phyloP scores from a whole-genome alignment of 495 filamentous ascomycete species.

The Evernia prunastri region DNA sequence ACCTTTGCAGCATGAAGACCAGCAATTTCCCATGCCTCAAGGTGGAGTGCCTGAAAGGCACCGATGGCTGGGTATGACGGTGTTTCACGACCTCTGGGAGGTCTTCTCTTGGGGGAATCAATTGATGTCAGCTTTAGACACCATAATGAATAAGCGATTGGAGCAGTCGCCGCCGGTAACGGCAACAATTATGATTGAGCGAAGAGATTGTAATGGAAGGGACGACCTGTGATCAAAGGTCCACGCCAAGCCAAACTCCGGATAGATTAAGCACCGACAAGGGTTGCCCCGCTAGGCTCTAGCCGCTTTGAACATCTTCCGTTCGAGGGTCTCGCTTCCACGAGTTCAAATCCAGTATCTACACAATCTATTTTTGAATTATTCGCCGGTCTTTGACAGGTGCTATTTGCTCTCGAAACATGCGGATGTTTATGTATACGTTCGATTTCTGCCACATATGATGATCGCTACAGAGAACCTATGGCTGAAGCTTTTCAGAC shows the following conservation, averaged over 20 bases:
- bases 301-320: background rate
- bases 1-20: conserved; percentile 35
- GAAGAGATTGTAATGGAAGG: background rate
- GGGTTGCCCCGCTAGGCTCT: background rate
- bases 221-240: conserved; percentile 4
- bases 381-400: too few relatives aligned
- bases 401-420: too few relatives aligned
- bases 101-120: background rate
- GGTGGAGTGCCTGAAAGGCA: conserved; percentile 16
- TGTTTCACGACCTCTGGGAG: background rate
- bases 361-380: too few relatives aligned
- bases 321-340: background rate
- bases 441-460: too few relatives aligned
- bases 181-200: background rate
- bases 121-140: background rate
- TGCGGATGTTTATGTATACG: too few relatives aligned
- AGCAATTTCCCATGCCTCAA: conserved; percentile 36
- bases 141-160: background rate
- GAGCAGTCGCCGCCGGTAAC: background rate
- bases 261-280: conserved; percentile 1
- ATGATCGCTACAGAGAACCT: too few relatives aligned
- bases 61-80: background rate
- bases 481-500: too few relatives aligned
- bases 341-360: too few relatives aligned
- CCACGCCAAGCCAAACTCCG: conserved; percentile 1